Evolutionary conservation across 1,139 yeast genomes (phyloP), one percentile per base, ranked within the genome.

Genomic region (Blastobotrys niveus): DNA sequence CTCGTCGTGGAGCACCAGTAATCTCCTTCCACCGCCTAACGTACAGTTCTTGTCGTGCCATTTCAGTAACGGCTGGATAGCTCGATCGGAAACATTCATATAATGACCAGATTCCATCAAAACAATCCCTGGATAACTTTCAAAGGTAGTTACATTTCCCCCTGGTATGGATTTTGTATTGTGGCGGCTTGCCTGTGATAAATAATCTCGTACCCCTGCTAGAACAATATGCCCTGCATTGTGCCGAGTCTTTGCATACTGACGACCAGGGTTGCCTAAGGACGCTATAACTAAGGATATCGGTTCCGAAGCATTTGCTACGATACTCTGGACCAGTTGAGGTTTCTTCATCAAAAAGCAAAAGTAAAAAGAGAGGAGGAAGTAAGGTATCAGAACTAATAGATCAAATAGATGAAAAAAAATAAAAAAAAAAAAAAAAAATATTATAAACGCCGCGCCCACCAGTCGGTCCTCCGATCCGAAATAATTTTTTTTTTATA

Each of bases 1-100:
- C 52, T 87, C 95, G 59, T 87, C 96, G 59, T 85, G 93, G 1
- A 86, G 56, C 0, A 87, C 72, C 2, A 85, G 70, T 47, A 81
- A 64, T 15, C 61, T 64, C 2, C 34, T 18, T 15, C 62, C 46
- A 58, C 63, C 20, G 3, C 40, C 40, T 30, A 29, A 29, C 2
- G 19, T 9, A 18, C 40, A 34, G 51, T 48, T 48, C 44, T 40
- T 60, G 18, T 58, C 49, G 38, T 71, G 63, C 52, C 64, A 63
- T 26, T 57, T 58, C 75, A 79, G 74, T 17, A 77, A 70, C n/a
- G 50, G 48, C 14, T 40, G 33, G 14, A 61, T 53, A 1, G 65
- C 60, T 33, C 46, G 38, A 0, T 94, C 95, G 51, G 82, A 81
- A 1, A 72, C 49, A 59, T 87, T 87, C 91, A 87, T 87, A 44